Conservation (phyloP, 169 alveolate genomes). For the Plasmodium gallinaceum region DNA sequence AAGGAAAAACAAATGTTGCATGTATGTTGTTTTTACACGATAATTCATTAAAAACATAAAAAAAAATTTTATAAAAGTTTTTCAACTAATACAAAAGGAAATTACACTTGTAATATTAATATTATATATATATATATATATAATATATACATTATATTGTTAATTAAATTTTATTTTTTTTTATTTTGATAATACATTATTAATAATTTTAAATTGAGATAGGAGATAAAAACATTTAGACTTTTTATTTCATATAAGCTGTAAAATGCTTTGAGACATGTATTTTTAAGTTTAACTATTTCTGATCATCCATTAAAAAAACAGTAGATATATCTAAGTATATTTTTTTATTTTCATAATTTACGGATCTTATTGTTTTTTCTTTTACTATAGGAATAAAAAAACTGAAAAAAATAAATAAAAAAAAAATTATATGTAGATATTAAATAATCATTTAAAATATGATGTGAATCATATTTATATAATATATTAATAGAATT, state of each 20-base stretch:
- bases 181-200: background rate
- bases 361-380: slow-evolving; percentile 71
- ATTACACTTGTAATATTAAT: too few relatives aligned
- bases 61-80: too few relatives aligned
- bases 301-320: slow-evolving; percentile 61
- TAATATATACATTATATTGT: background rate
- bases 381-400: slow-evolving; percentile 73
- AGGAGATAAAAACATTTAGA: too few relatives aligned
- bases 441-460: background rate
- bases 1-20: too few relatives aligned
- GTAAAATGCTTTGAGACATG: too few relatives aligned
- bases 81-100: too few relatives aligned
- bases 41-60: too few relatives aligned
- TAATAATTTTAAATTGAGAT: too few relatives aligned
- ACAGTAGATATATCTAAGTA: slow-evolving; percentile 72
- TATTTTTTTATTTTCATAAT: slow-evolving; percentile 61
- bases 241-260: too few relatives aligned
- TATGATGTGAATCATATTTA: background rate
- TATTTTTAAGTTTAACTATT: slow-evolving; percentile 12
- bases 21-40: too few relatives aligned
- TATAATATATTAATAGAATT: background rate
- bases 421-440: background rate
- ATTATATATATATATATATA: too few relatives aligned
- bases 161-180: background rate
- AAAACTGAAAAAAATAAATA: slow-evolving; percentile 30